Evolutionary conservation across 129 eudicot species (phyloP).

Genomic region (Calendula officinalis): DNA sequence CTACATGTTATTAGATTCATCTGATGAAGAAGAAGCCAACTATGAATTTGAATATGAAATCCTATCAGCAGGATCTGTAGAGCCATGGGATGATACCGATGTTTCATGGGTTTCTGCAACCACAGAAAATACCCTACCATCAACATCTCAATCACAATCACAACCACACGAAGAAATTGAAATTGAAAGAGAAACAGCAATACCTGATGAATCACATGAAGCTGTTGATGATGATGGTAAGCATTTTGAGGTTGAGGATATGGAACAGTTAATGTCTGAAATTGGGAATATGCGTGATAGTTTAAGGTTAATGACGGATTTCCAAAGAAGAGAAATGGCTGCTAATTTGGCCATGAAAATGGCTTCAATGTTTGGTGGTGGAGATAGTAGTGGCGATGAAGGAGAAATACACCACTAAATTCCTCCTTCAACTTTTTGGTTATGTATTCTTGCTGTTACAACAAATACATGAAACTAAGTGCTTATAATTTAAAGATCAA

Average conservation of each 20-base stretch:
- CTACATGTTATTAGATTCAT: slow-evolving; percentile 49
- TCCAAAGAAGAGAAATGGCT: slow-evolving; percentile 94
- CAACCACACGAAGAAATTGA: slow-evolving; percentile 31
- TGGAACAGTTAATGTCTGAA: slow-evolving; percentile 85
- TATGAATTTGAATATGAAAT: slow-evolving; percentile 84
- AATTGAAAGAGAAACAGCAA: slow-evolving; percentile 29
- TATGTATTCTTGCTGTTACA: too few relatives aligned
- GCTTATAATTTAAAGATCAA: too few relatives aligned
- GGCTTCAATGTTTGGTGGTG: slow-evolving; percentile 97
- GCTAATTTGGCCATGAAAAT: slow-evolving; percentile 85
- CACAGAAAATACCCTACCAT: slow-evolving; percentile 40
- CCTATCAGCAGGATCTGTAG: slow-evolving; percentile 75
- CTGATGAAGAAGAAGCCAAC: slow-evolving; percentile 85
- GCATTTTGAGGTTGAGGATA: slow-evolving; percentile 61
- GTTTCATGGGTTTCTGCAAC: slow-evolving; percentile 76
- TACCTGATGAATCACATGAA: slow-evolving; percentile 27
- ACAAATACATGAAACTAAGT: too few relatives aligned
- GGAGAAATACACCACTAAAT: slow-evolving; percentile 23
- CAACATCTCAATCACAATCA: slow-evolving; percentile 50
- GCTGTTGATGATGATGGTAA: slow-evolving; percentile 48
- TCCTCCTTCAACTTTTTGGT: too few relatives aligned
- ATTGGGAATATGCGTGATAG: slow-evolving; percentile 70
- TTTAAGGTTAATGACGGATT: slow-evolving; percentile 89
- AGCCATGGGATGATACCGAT: slow-evolving; percentile 72
- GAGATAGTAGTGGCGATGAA: slow-evolving; percentile 64